Base-by-base conservation (phyloP, 176 grass and related monocot genomes). In the Paspalum vaginatum region DNA sequence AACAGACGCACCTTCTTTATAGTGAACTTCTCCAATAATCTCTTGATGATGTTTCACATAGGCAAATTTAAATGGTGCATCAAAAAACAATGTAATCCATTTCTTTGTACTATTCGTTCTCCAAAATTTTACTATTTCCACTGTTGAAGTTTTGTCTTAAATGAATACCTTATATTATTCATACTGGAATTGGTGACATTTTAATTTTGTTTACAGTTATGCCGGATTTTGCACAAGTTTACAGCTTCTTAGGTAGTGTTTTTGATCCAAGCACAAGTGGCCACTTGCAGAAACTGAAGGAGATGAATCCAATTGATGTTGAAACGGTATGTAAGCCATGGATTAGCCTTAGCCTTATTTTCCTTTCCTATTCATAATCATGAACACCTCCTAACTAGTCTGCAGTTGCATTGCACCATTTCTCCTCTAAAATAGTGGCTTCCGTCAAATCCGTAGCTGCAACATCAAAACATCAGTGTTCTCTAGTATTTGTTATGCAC, bases 261-360 rank as follows among this genome's bases (percentile, higher is more conserved):
- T 99, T 99, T 44, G 96, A 99, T 87, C 96, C 96, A 89, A 93
- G 79, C 74, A 99, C 93, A 72, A 86, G 89, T 53, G 93, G 88
- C 25, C 96, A 95, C 84, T 86, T 99, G 63, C 86, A 99, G 79
- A 95, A 99, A 83, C 88, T 99, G 46, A 95, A 95, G 51, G 96
- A 95, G 88, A 99, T 99, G 96, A 90, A 95, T 88, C 96, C 92
- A 45, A 93, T 99, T 90, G 96, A 99, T 90, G 96, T 99, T 74
- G 93, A 99, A 89, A 95, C 96, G 67, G 96, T 99, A 95, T 85
- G 83, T 44, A 14, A 83, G 42, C 65, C 17, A 47, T 76, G 22
- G 15, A 65, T 41, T 50, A 42, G 22, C 32, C 43, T 41, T 50
- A 42, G 22, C 32, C 43, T 72, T 37, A 4, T 79, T 79, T 48